Base-by-base conservation (phyloP, 1,139 yeast species). In the Yamadazyma membranifaciens region DNA sequence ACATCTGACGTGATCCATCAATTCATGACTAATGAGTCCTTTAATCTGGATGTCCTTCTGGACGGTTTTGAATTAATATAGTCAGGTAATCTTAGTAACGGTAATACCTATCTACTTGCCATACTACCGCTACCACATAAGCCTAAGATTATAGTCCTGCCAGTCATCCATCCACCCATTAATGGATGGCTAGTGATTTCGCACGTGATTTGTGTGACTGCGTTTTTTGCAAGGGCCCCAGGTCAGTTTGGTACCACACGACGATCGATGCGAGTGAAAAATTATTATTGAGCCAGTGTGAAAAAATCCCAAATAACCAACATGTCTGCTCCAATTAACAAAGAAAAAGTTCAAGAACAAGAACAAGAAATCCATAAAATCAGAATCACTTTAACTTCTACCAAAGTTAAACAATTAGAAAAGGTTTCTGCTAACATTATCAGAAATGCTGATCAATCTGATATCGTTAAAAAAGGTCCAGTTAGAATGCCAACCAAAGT, bases 401-500 rank as follows among this genome's bases (percentile, higher is more conserved):
- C 97, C 82, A 89, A 92, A 81, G 97, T 92, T 68, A 89, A 89
- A 85, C 95, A 88, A 77, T 83, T 94, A 71, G 98, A 94, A 82
- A 87, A 85, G 73, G 81, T 76, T 58, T 87, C 95, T 64, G 79
- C 84, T 63, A 87, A 83, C 85, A 87, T 92, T 69, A 79, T 89
- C 75, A 73, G 72, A 72, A 91, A 89, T 69, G 97, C 98, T 73
- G 79, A 78, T 71, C 80, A 78, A 72, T 75, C 81, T 75, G 74
- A 84, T 66, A 80, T 88, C 66, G 81, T 80, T 73, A 87, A 84
- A 82, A 87, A 88, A 82, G 99, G 99, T 67, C 98, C 98, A 62
- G 96, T 94, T 69, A 88, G 98, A 86, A 78, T 94, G 80, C 99
- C 99, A 80, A 94, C 98, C 78, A 94, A 91, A 86, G 95, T 87